These are phyloP conservation scores for Beauveria australis DNA, from an alignment of 2,329 filamentous ascomycete species.

Conservation along the genomic window DNA sequence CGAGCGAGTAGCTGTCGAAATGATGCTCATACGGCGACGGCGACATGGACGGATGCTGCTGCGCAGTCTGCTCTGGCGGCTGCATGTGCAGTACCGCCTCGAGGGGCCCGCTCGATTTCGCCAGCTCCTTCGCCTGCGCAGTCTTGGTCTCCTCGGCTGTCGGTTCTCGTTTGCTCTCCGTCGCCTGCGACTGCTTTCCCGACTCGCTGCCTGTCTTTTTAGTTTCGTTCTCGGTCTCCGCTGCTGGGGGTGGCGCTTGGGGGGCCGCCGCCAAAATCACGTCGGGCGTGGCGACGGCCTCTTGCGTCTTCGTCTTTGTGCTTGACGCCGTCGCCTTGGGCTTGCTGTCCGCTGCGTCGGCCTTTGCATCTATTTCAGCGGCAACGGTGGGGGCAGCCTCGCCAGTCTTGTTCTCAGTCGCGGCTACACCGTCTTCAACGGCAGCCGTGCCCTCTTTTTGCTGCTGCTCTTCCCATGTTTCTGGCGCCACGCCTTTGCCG, in stretches of 20 bases:
- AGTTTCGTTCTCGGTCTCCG: not conserved
- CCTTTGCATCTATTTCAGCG: conserved; percentile 9
- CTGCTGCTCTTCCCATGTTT: conserved; percentile 21
- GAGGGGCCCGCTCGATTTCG: conserved; percentile 38
- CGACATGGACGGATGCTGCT: conserved; percentile 57
- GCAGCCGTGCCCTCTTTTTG: not conserved
- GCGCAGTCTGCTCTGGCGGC: conserved; percentile 29
- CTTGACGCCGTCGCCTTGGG: not conserved
- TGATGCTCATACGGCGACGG: conserved; percentile 84
- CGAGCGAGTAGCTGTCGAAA: conserved; percentile 89
- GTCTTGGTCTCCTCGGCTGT: conserved; percentile 18
- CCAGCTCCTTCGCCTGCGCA: conserved; percentile 26
- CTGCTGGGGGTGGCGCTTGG: not conserved
- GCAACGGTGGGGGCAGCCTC: not conserved
- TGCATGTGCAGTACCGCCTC: conserved; percentile 43
- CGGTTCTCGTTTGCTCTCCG: conserved; percentile 6
- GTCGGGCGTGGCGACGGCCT: not conserved
- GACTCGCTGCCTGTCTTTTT: not conserved
- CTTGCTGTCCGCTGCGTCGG: not conserved
- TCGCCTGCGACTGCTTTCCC: not conserved
- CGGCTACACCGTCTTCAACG: not conserved
- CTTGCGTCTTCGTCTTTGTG: not conserved
- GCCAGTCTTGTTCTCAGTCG: not conserved
- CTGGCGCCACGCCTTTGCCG: conserved; percentile 53
- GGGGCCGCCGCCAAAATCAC: conserved; percentile 2